Evolutionary conservation across 2,329 filamentous ascomycete genomes (phyloP).

Genomic region (Ciborinia camelliae): DNA sequence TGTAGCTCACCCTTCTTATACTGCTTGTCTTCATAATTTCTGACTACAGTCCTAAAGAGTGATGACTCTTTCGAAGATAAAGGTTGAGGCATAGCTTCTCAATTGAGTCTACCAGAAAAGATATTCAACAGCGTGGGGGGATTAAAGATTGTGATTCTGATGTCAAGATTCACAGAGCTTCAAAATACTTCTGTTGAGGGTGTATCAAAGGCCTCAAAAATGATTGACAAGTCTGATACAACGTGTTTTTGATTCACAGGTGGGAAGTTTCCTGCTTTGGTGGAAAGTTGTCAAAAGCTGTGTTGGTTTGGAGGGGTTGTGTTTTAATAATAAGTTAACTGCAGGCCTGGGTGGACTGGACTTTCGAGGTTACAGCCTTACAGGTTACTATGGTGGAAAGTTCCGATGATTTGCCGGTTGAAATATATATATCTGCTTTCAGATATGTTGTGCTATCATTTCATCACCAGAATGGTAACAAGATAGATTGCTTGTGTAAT

Average conservation of each 20-base stretch:
- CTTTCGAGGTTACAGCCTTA: constrained; percentile 16
- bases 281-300: constrained; percentile 1
- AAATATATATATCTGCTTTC: background rate
- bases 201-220: background rate
- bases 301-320: constrained; percentile 17
- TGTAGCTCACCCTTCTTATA: constrained; percentile 72
- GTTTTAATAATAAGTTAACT: constrained; percentile 5
- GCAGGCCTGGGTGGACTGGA: background rate
- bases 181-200: background rate
- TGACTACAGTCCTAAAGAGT: constrained; percentile 91
- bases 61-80: constrained; percentile 84
- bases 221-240: background rate
- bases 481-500: constrained; percentile 3
- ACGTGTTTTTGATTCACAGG: background rate
- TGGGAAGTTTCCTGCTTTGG: constrained; percentile 2
- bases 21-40: constrained; percentile 96
- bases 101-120: constrained; percentile 14
- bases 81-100: constrained; percentile 61
- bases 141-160: constrained; percentile 3
- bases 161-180: background rate
- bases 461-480: background rate
- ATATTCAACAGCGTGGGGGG: constrained; percentile 12
- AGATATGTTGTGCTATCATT: background rate
- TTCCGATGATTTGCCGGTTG: constrained; percentile 4
- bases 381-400: constrained; percentile 13